Evolutionary conservation across 2,329 filamentous ascomycete species (phyloP).

Genomic region (Microcera coccophila): DNA sequence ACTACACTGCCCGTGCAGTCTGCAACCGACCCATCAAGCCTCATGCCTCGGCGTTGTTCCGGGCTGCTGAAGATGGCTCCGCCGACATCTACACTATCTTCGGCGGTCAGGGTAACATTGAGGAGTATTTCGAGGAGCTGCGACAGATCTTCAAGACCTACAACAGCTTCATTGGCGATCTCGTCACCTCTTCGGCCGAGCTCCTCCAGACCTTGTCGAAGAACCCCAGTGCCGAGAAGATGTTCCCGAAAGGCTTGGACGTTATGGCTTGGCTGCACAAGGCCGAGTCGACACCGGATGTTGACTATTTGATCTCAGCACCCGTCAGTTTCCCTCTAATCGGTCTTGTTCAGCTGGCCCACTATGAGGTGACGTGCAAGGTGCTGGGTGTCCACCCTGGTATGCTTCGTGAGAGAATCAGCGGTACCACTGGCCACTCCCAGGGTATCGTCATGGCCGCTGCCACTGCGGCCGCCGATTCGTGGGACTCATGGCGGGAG

Average conservation of each 20-base stretch:
- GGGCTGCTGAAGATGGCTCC: conserved; percentile 78
- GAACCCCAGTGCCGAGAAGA: conserved; percentile 84
- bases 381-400: conserved; percentile 86
- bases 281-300: conserved; percentile 83
- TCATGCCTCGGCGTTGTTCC: conserved; percentile 88
- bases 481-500: conserved; percentile 87
- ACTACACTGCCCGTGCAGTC: conserved; percentile 84
- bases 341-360: conserved; percentile 89
- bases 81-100: conserved; percentile 92
- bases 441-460: conserved; percentile 94
- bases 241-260: conserved; percentile 95
- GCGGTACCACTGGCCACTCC: conserved; percentile 90
- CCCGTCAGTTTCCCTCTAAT: conserved; percentile 96
- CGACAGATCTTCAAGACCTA: conserved; percentile 89
- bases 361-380: conserved; percentile 93
- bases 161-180: conserved; percentile 81
- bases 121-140: conserved; percentile 98
- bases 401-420: conserved; percentile 76
- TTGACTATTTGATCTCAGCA: conserved; percentile 89
- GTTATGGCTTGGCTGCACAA: conserved; percentile 90
- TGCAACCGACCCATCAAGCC: conserved; percentile 82
- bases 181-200: conserved; percentile 76
- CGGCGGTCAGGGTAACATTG: conserved; percentile 96
- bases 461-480: conserved; percentile 82
- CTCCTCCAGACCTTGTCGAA: conserved; percentile 81